These are phyloP conservation scores for Vickermania ingenoplastis DNA, from an alignment of 208 protist genomes.

Conservation along the genomic window DNA sequence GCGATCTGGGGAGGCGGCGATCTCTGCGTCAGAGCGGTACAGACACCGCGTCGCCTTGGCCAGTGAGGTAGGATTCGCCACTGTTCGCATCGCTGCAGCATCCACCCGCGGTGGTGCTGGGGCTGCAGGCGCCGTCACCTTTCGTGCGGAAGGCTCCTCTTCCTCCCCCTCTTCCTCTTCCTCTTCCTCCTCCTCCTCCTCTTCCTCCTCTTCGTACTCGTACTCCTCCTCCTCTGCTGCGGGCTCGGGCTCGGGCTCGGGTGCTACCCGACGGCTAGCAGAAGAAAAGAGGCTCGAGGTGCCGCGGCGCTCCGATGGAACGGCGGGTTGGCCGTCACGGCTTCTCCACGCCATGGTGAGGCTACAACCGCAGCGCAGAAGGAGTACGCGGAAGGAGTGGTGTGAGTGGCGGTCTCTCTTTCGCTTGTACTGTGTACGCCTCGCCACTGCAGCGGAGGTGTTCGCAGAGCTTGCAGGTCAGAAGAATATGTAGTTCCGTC, in stretches of 20 bases:
- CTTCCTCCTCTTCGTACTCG: conserved; percentile 28
- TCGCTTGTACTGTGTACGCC: too few species aligned
- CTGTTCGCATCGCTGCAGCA: too few species aligned
- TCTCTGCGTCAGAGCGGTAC: neutral
- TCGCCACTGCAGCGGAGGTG: too few species aligned
- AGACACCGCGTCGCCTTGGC: neutral
- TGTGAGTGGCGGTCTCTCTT: too few species aligned
- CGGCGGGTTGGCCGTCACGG: neutral
- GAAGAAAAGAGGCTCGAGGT: neutral
- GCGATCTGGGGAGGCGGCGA: neutral
- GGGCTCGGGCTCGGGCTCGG: neutral
- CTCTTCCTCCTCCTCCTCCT: conserved; percentile 30
- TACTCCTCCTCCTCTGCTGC: neutral
- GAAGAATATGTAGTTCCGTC: too few species aligned
- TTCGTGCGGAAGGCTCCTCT: too few species aligned
- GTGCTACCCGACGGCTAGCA: neutral
- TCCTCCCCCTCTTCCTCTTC: neutral
- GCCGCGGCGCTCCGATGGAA: conserved; percentile 1
- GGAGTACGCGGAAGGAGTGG: too few species aligned
- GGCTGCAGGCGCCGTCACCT: too few species aligned
- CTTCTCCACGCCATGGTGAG: neutral
- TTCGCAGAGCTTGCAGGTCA: too few species aligned
- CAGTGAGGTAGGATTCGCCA: neutral
- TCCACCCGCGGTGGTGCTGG: too few species aligned
- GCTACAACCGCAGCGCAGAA: too few species aligned